Conservation (phyloP, 495 filamentous ascomycete genomes). For the Astrothelium subdiscretum region DNA sequence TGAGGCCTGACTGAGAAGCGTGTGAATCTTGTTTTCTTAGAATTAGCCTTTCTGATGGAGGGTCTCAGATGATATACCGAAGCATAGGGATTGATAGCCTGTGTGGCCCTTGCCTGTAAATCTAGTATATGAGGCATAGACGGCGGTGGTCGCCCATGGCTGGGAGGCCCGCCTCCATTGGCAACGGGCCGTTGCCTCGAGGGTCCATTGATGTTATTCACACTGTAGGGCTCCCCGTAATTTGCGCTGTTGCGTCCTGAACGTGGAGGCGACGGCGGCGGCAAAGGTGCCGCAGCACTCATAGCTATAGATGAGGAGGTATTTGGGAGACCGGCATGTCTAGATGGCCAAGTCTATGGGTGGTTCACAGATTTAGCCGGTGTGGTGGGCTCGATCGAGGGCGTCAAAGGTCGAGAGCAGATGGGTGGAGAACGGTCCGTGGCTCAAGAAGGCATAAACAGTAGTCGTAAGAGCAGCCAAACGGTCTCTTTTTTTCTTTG, state of each 20-base stretch:
- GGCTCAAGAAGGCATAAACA: no score
- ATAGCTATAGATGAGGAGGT: slow-evolving; percentile 4
- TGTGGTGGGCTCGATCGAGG: neutral
- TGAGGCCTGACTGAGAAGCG: neutral
- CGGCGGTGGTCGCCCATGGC: neutral
- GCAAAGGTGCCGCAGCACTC: slow-evolving; percentile 15
- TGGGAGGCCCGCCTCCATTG: neutral
- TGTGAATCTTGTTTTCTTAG: neutral
- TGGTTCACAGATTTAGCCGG: neutral
- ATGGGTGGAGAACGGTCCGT: no score
- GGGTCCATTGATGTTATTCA: neutral
- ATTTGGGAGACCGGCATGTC: neutral
- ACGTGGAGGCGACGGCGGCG: slow-evolving; percentile 4
- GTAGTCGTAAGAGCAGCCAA: no score
- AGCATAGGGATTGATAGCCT: neutral
- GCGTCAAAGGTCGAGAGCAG: neutral
- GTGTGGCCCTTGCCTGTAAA: neutral
- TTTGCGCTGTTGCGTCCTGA: slow-evolving; percentile 3
- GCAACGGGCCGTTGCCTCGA: neutral
- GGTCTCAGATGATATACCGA: neutral
- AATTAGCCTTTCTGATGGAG: neutral
- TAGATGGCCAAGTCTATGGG: neutral
- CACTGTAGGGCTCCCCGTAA: neutral
- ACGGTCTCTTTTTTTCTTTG: no score
- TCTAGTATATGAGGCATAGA: slow-evolving; percentile 3